Evolutionary conservation across 2,329 filamentous ascomycete genomes (phyloP).

Genomic region (Capronia americana): DNA sequence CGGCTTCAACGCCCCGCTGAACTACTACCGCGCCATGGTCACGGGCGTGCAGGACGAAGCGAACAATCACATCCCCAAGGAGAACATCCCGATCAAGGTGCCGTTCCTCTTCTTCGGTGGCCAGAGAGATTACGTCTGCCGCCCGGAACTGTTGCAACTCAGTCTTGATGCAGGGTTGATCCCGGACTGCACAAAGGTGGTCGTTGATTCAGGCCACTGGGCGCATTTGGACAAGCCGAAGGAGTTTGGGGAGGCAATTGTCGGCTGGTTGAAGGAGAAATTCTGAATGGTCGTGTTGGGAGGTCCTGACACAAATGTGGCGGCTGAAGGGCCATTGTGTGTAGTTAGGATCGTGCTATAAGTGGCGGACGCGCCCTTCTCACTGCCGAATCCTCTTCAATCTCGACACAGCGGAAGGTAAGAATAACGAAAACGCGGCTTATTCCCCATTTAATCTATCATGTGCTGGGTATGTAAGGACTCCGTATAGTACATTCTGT

Average conservation of each 20-base stretch:
- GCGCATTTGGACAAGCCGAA: constrained; percentile 27
- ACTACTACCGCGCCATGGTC: constrained; percentile 25
- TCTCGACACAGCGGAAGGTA: background rate
- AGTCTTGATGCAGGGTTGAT: constrained; percentile 25
- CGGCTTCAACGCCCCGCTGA: constrained; percentile 29
- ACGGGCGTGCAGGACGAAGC: constrained; percentile 28
- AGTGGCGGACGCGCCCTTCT: background rate
- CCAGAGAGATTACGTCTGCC: constrained; percentile 24
- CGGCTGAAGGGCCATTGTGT: background rate
- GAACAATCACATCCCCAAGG: constrained; percentile 13
- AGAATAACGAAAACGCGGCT: background rate
- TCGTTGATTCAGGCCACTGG: constrained; percentile 33
- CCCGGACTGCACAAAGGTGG: constrained; percentile 23
- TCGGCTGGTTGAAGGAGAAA: constrained; percentile 27
- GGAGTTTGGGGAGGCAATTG: constrained; percentile 28
- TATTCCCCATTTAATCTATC: background rate
- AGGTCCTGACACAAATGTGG: background rate
- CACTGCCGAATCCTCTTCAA: background rate
- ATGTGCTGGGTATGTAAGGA: background rate
- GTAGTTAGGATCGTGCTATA: background rate
- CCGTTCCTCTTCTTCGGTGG: constrained; percentile 31
- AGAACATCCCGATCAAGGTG: constrained; percentile 24
- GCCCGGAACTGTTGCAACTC: constrained; percentile 18
- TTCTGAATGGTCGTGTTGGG: constrained; percentile 4
- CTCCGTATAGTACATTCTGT: background rate